These are phyloP conservation scores for Cladophialophora bantiana DNA, from an alignment of 2,329 filamentous ascomycete species.

Conservation along the genomic window DNA sequence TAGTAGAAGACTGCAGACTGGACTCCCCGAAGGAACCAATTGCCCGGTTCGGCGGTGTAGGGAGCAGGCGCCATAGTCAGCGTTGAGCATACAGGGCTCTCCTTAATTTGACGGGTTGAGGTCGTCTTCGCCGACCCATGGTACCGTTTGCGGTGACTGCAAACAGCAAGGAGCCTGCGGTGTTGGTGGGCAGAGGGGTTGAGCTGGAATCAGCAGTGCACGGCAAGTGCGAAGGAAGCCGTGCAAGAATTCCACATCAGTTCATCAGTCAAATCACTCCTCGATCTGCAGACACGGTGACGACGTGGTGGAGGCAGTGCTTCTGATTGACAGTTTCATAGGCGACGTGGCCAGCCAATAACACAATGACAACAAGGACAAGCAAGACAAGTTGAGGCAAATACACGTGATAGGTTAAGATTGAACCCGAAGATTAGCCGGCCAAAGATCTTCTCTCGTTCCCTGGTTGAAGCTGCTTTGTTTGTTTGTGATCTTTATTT, in stretches of 20 bases:
- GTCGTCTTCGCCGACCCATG: conserved; percentile 21
- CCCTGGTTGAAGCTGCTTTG: too few species aligned
- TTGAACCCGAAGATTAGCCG: neutral
- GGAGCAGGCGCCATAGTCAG: conserved; percentile 27
- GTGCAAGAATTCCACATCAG: conserved; percentile 5
- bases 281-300: conserved; percentile 14
- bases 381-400: neutral
- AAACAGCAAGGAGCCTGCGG: neutral
- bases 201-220: conserved; percentile 2
- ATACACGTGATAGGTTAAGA: neutral
- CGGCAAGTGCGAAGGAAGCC: conserved; percentile 9
- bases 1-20: conserved; percentile 61
- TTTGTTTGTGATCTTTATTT: too few species aligned
- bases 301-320: conserved; percentile 22
- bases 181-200: neutral
- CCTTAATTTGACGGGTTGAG: conserved; percentile 6
- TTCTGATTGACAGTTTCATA: conserved; percentile 11
- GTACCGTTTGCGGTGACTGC: conserved; percentile 17
- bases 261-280: conserved; percentile 8
- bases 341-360: conserved; percentile 13
- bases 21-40: conserved; percentile 57
- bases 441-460: too few species aligned
- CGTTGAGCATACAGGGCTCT: conserved; percentile 7
- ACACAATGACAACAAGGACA: neutral
- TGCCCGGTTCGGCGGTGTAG: conserved; percentile 33